phyloP scores from a whole-genome alignment of 768 basidiomycete genomes.

The Royoungia palumana region DNA sequence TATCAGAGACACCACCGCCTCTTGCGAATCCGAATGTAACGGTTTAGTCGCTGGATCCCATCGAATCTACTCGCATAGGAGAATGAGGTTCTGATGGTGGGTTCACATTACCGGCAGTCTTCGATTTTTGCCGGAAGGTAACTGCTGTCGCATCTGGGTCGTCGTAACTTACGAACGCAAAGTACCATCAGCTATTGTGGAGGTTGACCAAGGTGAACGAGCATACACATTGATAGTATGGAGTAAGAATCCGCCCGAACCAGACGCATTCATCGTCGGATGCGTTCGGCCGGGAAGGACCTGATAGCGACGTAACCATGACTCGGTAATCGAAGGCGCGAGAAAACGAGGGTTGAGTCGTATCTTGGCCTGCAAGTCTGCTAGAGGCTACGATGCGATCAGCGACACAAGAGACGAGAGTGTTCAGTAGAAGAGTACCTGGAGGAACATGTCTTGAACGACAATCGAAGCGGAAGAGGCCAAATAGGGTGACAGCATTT shows the following conservation, averaged over 20 bases:
- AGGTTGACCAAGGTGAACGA: background rate
- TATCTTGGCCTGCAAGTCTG: slow-evolving; percentile 70
- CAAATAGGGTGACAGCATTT: slow-evolving; percentile 70
- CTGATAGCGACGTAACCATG: slow-evolving; percentile 89
- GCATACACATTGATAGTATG: slow-evolving; percentile 82
- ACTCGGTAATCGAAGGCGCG: slow-evolving; percentile 77
- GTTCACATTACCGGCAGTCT: slow-evolving; percentile 8
- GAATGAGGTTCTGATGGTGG: slow-evolving; percentile 5
- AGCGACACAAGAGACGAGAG: slow-evolving; percentile 7
- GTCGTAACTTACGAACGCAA: slow-evolving; percentile 48
- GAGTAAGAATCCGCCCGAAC: slow-evolving; percentile 85
- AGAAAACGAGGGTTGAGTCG: slow-evolving; percentile 66
- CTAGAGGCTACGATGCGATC: slow-evolving; percentile 52
- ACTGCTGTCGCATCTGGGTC: slow-evolving; percentile 60
- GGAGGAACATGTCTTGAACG: slow-evolving; percentile 78
- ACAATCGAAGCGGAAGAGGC: slow-evolving; percentile 85
- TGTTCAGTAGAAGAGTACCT: slow-evolving; percentile 42
- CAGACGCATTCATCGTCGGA: slow-evolving; percentile 88
- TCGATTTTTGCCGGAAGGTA: slow-evolving; percentile 41
- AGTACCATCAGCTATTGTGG: background rate
- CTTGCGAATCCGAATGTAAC: background rate
- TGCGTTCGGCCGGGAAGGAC: slow-evolving; percentile 96
- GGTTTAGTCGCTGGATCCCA: background rate
- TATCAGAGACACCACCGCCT: background rate
- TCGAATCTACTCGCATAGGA: slow-evolving; percentile 16